Conservation (phyloP, 23 red algal species). For the Cyanidium caldarium region DNA sequence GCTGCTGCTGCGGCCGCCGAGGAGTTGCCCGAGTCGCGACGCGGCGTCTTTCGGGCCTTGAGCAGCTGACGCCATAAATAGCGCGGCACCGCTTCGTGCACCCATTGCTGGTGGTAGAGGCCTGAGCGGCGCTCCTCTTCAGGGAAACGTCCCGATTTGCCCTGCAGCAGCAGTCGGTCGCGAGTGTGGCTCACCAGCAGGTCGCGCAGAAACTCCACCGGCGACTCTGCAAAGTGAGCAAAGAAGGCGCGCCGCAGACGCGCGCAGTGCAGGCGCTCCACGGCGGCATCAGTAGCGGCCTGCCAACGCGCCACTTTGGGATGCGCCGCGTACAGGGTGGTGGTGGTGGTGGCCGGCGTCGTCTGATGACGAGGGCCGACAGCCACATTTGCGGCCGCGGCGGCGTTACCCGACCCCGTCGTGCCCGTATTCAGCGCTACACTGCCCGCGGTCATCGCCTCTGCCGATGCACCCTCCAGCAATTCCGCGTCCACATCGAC, state of each 20-base stretch:
- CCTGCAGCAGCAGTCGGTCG: constrained; percentile 41
- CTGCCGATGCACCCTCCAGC: constrained; percentile 13
- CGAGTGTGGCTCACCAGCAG: constrained; percentile 79
- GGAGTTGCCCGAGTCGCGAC: no score
- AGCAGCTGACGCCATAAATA: constrained; percentile 54
- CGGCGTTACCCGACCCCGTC: neutral
- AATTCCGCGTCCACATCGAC: constrained; percentile 19
- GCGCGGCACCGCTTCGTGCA: constrained; percentile 75
- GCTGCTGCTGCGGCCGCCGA: neutral
- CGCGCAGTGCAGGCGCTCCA: neutral
- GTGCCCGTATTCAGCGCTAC: constrained; percentile 13
- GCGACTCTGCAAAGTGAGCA: constrained; percentile 40
- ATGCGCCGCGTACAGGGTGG: constrained; percentile 3
- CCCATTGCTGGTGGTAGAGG: constrained; percentile 85
- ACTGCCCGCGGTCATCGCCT: constrained; percentile 26
- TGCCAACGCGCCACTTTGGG: neutral
- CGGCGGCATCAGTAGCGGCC: neutral
- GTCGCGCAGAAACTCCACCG: constrained; percentile 60
- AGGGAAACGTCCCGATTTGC: constrained; percentile 43
- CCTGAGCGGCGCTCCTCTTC: constrained; percentile 70
- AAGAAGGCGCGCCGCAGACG: constrained; percentile 54
- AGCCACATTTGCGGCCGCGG: neutral
- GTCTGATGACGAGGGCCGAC: constrained; percentile 12
- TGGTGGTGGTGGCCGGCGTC: constrained; percentile 29
- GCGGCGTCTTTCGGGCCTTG: no score